Evolutionary conservation across 1,284 basidiomycete genomes (phyloP).

Genomic region (Fomes fomentarius): DNA sequence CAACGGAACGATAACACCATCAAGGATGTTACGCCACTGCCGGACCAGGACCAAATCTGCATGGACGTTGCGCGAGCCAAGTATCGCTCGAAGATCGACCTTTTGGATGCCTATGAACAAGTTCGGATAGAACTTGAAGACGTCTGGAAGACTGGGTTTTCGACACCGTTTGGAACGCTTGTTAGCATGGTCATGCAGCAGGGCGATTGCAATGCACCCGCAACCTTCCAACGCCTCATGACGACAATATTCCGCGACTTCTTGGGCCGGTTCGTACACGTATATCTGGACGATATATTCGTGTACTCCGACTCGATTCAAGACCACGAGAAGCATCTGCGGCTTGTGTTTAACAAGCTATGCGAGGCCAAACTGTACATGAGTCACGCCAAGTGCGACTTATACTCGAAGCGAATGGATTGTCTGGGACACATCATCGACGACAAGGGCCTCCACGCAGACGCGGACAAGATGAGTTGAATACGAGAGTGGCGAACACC

Average conservation of each 20-base stretch:
- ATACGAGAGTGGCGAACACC: constrained; percentile 32
- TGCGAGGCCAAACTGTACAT: constrained; percentile 29
- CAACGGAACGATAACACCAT: constrained; percentile 34
- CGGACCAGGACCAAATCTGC: constrained; percentile 36
- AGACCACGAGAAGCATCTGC: constrained; percentile 35
- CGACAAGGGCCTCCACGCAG: constrained; percentile 32
- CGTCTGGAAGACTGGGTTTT: constrained; percentile 29
- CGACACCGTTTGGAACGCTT: constrained; percentile 30
- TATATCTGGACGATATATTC: constrained; percentile 41
- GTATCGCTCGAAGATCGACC: constrained; percentile 34
- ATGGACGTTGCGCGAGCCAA: constrained; percentile 26
- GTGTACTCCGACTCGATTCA: no score
- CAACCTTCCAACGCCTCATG: constrained; percentile 39
- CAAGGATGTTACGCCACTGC: constrained; percentile 35
- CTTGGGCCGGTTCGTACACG: constrained; percentile 33
- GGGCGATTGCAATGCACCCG: no score
- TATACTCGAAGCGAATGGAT: constrained; percentile 28
- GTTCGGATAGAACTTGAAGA: constrained; percentile 25
- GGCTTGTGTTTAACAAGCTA: constrained; percentile 28
- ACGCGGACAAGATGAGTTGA: constrained; percentile 29
- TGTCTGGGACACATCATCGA: constrained; percentile 37
- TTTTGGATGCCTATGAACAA: constrained; percentile 34
- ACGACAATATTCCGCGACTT: constrained; percentile 33
- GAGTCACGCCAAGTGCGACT: constrained; percentile 26
- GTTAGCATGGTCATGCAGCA: constrained; percentile 36